These are phyloP conservation scores for Backusella macrospora DNA, from an alignment of 192 early-diverging fungal species.

Conservation along the genomic window DNA sequence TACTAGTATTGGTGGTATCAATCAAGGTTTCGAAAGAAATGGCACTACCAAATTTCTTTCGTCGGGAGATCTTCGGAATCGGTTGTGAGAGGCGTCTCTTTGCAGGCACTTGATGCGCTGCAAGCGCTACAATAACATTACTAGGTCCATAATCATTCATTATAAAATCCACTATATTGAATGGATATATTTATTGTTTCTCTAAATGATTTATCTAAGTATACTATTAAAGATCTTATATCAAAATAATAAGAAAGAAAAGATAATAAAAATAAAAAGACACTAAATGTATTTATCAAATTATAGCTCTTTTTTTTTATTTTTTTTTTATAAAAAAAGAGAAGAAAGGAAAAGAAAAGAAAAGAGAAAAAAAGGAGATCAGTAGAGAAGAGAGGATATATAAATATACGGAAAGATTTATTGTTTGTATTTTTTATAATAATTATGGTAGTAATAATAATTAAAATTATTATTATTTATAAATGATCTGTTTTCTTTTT, in stretches of 20 bases:
- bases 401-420: slow-evolving; percentile 5
- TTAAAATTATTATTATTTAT: slow-evolving; percentile 2
- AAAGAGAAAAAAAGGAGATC: neutral
- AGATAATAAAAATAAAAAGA: neutral
- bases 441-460: too few species aligned
- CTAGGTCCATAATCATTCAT: slow-evolving; percentile 2
- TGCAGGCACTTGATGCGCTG: slow-evolving; percentile 5
- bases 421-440: neutral
- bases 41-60: slow-evolving; percentile 1
- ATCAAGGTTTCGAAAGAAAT: neutral
- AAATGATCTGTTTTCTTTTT: slow-evolving; percentile 12
- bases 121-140: slow-evolving; percentile 5
- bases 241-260: too few species aligned
- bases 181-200: too few species aligned
- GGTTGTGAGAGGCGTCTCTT: neutral
- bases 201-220: too few species aligned
- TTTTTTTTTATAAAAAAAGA: slow-evolving; percentile 8
- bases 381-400: too few species aligned
- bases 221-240: too few species aligned
- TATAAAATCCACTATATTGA: too few species aligned
- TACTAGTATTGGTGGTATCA: too few species aligned
- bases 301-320: neutral
- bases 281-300: too few species aligned
- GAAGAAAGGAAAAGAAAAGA: neutral
- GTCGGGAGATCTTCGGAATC: neutral